These are phyloP conservation scores for Lichtheimia hyalospora DNA, from an alignment of 371 early-diverging fungal genomes.

Conservation along the genomic window DNA sequence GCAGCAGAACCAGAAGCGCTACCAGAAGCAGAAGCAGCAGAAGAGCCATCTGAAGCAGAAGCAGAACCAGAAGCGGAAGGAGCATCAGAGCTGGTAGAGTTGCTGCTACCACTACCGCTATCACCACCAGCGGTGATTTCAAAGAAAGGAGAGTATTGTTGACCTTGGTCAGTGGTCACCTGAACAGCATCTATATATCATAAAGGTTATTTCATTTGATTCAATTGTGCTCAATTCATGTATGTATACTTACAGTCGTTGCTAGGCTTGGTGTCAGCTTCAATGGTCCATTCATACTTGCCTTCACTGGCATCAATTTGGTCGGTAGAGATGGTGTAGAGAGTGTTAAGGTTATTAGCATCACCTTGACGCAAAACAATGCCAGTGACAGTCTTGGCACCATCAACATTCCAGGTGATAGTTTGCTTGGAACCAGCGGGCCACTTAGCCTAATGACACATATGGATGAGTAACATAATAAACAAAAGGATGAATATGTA, in stretches of 20 bases:
- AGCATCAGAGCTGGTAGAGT: background rate
- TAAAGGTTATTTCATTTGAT: background rate
- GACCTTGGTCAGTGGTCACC: conserved; percentile 24
- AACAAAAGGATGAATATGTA: background rate
- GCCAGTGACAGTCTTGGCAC: conserved; percentile 15
- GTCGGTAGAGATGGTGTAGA: conserved; percentile 10
- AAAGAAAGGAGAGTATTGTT: conserved; percentile 38
- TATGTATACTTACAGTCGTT: conserved; percentile 25
- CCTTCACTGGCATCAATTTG: conserved; percentile 7
- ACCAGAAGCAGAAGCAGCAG: conserved; percentile 10
- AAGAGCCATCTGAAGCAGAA: conserved; percentile 6
- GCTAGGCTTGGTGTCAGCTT: conserved; percentile 16
- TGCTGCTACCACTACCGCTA: background rate
- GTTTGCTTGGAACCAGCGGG: conserved; percentile 25
- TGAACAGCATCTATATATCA: conserved; percentile 26
- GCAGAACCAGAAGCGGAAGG: conserved; percentile 7
- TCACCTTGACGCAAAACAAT: conserved; percentile 30
- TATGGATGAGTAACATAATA: too few relatives aligned
- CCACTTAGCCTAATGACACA: conserved; percentile 18
- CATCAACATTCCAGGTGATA: conserved; percentile 26
- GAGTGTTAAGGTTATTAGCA: conserved; percentile 23
- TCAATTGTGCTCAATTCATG: too few relatives aligned
- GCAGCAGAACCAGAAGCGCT: too few relatives aligned
- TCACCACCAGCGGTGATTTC: conserved; percentile 19
- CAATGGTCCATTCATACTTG: conserved; percentile 31